A percentile compares a stretch with the other conserved stretches of the same genome.
Conservation (phyloP, 306 rosid species). For the Elaeagnus macrophylla region DNA sequence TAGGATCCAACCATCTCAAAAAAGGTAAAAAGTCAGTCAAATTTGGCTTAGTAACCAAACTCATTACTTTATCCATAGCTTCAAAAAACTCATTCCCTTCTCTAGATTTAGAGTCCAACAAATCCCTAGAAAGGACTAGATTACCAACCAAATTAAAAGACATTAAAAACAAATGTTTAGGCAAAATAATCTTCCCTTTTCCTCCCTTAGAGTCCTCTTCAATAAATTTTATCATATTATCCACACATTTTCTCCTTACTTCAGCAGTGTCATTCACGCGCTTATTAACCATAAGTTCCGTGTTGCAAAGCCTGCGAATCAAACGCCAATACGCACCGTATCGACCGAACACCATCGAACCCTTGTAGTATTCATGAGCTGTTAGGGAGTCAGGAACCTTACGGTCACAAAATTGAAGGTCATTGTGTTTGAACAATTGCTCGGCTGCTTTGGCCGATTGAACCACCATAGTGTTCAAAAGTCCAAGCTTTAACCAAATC, state of each 20-base stretch:
- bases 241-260: slow-evolving; percentile 28
- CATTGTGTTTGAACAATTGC: slow-evolving; percentile 44
- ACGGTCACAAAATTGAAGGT: slow-evolving; percentile 34
- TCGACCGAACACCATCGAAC: slow-evolving; percentile 42
- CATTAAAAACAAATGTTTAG: slow-evolving; percentile 35
- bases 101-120: slow-evolving; percentile 29
- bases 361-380: slow-evolving; percentile 31
- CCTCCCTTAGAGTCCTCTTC: slow-evolving; percentile 11
- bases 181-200: slow-evolving; percentile 30
- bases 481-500: slow-evolving; percentile 36
- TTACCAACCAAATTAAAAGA: slow-evolving; percentile 42
- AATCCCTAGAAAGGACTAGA: slow-evolving; percentile 35
- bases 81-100: slow-evolving; percentile 29
- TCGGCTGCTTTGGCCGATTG: slow-evolving; percentile 31
- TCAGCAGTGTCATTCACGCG: slow-evolving; percentile 32
- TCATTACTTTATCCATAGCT: slow-evolving; percentile 26
- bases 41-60: slow-evolving; percentile 28
- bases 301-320: slow-evolving; percentile 36
- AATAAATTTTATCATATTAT: slow-evolving; percentile 31
- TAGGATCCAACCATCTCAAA: background rate
- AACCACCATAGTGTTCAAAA: slow-evolving; percentile 38
- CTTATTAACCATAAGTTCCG: slow-evolving; percentile 37
- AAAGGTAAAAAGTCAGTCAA: slow-evolving; percentile 16
- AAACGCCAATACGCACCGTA: slow-evolving; percentile 51
- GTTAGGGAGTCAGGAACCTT: slow-evolving; percentile 17